Percentiles rank a stretch among this genome's conserved stretches.
Evolutionary conservation across 495 filamentous ascomycete genomes (phyloP).

Genomic region (Neurospora tetraspora): DNA sequence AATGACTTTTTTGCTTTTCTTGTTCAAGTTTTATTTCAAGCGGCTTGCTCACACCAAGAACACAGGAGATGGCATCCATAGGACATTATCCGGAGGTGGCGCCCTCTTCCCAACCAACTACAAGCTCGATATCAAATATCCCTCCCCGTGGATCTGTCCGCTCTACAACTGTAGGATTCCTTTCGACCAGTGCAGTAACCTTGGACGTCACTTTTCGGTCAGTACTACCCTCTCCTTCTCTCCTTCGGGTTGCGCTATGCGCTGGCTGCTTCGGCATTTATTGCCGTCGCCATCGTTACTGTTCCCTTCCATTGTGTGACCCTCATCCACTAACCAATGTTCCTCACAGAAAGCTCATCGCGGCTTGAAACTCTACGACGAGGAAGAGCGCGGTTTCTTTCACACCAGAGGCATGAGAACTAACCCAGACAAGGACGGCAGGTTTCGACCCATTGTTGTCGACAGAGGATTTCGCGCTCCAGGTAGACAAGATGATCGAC

Average conservation of each 20-base stretch:
- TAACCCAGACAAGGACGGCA: background rate
- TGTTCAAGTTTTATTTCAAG: background rate
- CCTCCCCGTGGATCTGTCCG: background rate
- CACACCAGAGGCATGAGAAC: background rate
- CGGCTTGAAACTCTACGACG: background rate
- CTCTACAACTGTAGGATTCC: background rate
- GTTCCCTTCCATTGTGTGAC: background rate
- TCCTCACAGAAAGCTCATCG: background rate
- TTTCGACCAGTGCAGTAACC: background rate
- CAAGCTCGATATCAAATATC: background rate
- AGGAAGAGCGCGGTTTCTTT: background rate
- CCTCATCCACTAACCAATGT: background rate
- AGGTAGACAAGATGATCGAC: background rate
- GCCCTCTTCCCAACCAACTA: background rate
- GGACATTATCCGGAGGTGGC: background rate
- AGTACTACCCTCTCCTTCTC: background rate
- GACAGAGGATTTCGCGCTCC: background rate
- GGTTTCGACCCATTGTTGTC: background rate
- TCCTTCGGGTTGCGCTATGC: background rate
- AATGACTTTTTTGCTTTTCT: background rate
- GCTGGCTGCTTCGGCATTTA: background rate
- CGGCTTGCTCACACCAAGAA: background rate
- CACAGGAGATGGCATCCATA: background rate
- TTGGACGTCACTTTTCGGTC: background rate
- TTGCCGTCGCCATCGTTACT: background rate